Evolutionary conservation across 2,329 filamentous ascomycete species (phyloP), one percentile per base, ranked within the genome.

Genomic region (Apiospora saccharicola): DNA sequence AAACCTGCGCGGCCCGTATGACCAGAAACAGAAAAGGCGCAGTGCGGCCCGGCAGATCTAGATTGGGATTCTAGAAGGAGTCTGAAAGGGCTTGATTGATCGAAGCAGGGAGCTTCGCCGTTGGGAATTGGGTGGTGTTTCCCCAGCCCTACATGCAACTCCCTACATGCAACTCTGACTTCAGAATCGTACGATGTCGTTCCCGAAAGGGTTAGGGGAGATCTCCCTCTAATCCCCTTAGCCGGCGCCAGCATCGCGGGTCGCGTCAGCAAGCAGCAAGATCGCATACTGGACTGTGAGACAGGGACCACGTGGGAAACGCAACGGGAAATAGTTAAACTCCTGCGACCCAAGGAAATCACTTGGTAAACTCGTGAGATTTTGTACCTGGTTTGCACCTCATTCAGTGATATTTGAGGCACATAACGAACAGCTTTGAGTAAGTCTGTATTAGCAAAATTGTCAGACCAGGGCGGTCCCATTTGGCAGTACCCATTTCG

Each of bases 101-200:
- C n/a, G 49, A 51, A 51, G 24, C 49, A 51, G 49, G 49, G n/a
- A 14, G n/a, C 49, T 26, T 51, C 12, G n/a, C 49, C 57, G 10
- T 22, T n/a, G 34, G 13, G 19, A 19, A n/a, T n/a, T n/a, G 34
- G 30, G 30, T 64, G 57, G 37, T 34, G 22, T 64, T 64, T n/a
- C 44, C 24, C 16, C 67, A 49, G 67, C 67, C 67, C 67, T 69
- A 49, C 44, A 69, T 69, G 43, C 44, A 41, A 69, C 67, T 49
- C 67, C 67, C 67, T 69, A 49, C 44, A 69, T 69, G 43, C 44
- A 41, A 69, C 67, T 49, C 67, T 49, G 67, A 49, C 67, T 69
- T 69, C 44, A 69, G 47, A 69, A 69, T 69, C 67, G 67, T 69
- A 69, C 67, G 67, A 69, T 69, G 22, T 69, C 49, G 67, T 49